Percentiles rank a stretch among this genome's conserved stretches.
phyloP scores from a whole-genome alignment of 1,139 yeast species.

The Meyerozyma sp. region DNA sequence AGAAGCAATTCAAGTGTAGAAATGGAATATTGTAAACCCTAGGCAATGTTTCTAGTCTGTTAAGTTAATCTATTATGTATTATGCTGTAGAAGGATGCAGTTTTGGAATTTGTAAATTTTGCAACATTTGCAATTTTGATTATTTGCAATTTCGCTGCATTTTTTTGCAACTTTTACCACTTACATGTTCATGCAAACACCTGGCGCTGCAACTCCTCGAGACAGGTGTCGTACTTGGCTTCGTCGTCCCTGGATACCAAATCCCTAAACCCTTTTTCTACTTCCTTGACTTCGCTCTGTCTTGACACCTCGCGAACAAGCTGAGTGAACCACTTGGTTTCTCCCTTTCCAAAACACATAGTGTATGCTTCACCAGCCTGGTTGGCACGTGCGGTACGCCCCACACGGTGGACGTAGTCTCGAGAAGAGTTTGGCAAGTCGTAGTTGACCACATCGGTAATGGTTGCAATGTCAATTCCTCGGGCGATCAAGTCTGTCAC shows the following conservation, averaged over 20 bases:
- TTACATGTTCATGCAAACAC: constrained; percentile 7
- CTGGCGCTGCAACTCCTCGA: constrained; percentile 21
- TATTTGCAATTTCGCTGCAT: neutral
- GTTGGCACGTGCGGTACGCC: constrained; percentile 94
- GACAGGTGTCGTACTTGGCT: constrained; percentile 18
- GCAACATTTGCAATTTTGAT: neutral
- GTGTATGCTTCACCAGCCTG: constrained; percentile 69
- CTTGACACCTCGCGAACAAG: constrained; percentile 42
- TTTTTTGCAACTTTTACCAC: neutral
- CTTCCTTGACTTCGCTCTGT: constrained; percentile 17
- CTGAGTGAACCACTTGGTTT: constrained; percentile 57
- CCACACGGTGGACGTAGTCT: constrained; percentile 93
- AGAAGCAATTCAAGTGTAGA: neutral
- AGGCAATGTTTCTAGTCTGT: neutral
- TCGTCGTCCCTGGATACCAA: constrained; percentile 22
- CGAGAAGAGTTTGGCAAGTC: constrained; percentile 85
- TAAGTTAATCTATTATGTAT: too few relatives aligned
- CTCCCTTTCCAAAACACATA: constrained; percentile 70
- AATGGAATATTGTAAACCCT: neutral
- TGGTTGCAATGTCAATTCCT: constrained; percentile 77
- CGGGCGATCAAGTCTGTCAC: constrained; percentile 94
- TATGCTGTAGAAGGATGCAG: neutral
- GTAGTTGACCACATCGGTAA: constrained; percentile 78
- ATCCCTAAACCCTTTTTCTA: constrained; percentile 17
- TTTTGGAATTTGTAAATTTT: neutral